Evolutionary conservation across 495 filamentous ascomycete species (phyloP), one percentile per base, ranked within the genome.

Genomic region (Penicillium turbatum): DNA sequence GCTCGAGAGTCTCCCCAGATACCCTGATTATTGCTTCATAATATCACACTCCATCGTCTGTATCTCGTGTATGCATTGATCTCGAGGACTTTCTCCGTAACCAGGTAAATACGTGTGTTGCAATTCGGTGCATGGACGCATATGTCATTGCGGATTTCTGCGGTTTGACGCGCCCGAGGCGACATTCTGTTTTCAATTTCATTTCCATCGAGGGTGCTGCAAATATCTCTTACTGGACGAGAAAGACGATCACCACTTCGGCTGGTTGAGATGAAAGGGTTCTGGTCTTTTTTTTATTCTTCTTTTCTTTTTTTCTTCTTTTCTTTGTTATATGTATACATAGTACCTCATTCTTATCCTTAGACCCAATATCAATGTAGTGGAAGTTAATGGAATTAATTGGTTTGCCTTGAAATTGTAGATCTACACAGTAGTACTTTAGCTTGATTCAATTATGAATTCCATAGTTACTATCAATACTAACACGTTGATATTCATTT

Each of bases 381-480:
- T 32, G 38, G 29, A 38, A 29, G 34, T 17, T 26, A 6, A 15
- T 16, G 31, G 13, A 38, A 38, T 26, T 38, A 37, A 38, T 38
- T 48, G 46, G 42, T 45, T 13, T 26, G 10, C 26, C 24, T 24
- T 1, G 26, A 16, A 37, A 12, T n/a, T 34, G 19, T 27, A 42
- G 48, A 51, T 51, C n/a, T n/a, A n/a, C n/a, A n/a, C 46, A 24
- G 21, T 37, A 34, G 34, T 27, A 19, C 12, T 48, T 38, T 24
- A 2, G 21, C 34, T 16, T 29, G 34, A 6, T 5, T 35, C 12
- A 44, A 13, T 29, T 47, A 26, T 47, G 13, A 16, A 35, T 47
- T 32, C 11, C n/a, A n/a, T n/a, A n/a, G n/a, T n/a, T 24, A 24
- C 21, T 24, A 2, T 34, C 17, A 31, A 39, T 39, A 4, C 8